These are phyloP conservation scores for Dendrocalamus sinicus DNA, from an alignment of 176 grass and related monocot genomes.

Conservation along the genomic window DNA sequence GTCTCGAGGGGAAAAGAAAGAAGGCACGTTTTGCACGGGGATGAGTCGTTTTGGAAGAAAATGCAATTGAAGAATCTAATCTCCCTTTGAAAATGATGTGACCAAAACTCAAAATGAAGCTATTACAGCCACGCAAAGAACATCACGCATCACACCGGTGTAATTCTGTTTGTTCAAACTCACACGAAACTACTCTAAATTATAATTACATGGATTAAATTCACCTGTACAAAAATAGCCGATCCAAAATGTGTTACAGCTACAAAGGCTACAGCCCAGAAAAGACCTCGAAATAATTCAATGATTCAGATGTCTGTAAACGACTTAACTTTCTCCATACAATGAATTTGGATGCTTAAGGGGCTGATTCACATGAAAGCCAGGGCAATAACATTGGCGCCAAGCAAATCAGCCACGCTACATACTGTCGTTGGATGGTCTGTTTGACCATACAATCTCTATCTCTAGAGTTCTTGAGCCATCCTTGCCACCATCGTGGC, in stretches of 20 bases:
- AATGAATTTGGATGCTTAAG: slow-evolving; percentile 49
- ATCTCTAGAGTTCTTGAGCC: slow-evolving; percentile 88
- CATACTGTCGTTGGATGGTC: slow-evolving; percentile 61
- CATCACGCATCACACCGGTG: background rate
- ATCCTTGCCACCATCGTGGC: slow-evolving; percentile 88
- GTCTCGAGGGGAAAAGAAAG: no score
- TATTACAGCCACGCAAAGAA: background rate
- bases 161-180: slow-evolving; percentile 5
- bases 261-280: slow-evolving; percentile 31
- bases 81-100: background rate
- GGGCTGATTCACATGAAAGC: slow-evolving; percentile 51
- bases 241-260: slow-evolving; percentile 47
- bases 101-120: background rate
- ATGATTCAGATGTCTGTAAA: slow-evolving; percentile 35
- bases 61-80: background rate
- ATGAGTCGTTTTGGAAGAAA: background rate
- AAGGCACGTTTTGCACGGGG: background rate
- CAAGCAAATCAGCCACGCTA: slow-evolving; percentile 42
- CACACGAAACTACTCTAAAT: slow-evolving; percentile 43
- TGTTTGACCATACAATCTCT: slow-evolving; percentile 96
- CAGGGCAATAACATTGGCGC: slow-evolving; percentile 12
- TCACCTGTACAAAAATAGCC: slow-evolving; percentile 58
- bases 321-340: slow-evolving; percentile 31
- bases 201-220: slow-evolving; percentile 61
- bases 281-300: slow-evolving; percentile 26